Evolutionary conservation across 2,329 filamentous ascomycete genomes (phyloP).

Genomic region (Penicillium griseofulvum): DNA sequence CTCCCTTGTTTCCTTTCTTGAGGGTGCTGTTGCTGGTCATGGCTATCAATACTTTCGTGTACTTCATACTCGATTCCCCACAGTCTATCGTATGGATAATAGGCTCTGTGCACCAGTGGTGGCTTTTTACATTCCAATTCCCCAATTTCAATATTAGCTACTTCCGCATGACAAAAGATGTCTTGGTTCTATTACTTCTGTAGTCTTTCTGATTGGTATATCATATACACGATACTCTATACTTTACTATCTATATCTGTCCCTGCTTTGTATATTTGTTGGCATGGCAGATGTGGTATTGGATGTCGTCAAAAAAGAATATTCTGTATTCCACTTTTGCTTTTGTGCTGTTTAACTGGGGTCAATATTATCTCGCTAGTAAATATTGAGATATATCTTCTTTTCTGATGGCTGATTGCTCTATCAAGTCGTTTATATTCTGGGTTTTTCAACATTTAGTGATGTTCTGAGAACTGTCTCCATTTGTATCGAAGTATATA

Average conservation of each 20-base stretch:
- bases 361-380: neutral
- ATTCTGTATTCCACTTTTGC: neutral
- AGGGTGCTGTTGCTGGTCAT: neutral
- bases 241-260: neutral
- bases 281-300: neutral
- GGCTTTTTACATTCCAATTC: neutral
- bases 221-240: neutral
- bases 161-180: neutral
- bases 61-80: neutral
- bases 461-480: neutral
- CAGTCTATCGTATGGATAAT: neutral
- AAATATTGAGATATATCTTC: neutral
- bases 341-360: neutral
- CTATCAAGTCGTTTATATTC: neutral
- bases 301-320: neutral
- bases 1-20: neutral
- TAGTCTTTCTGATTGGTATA: neutral
- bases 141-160: neutral
- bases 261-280: neutral
- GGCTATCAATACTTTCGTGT: neutral
- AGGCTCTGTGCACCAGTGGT: neutral
- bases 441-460: neutral
- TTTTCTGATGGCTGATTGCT: neutral
- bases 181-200: neutral
- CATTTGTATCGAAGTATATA: neutral